Base-by-base conservation (phyloP, 176 grass and related monocot genomes). In the Chrysopogon serrulatus region DNA sequence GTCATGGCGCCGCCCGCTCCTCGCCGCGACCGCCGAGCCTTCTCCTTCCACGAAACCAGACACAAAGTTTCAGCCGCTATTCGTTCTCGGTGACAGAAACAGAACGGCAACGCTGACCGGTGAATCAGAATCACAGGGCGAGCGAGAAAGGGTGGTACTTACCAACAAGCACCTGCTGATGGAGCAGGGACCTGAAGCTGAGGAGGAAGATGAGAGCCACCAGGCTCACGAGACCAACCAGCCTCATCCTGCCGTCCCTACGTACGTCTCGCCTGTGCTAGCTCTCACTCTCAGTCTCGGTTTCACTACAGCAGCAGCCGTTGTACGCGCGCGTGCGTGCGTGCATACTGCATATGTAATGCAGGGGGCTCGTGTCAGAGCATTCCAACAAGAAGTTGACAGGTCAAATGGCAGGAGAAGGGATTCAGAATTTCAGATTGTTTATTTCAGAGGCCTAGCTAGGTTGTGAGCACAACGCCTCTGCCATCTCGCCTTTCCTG, bases 91-190 rank as follows among this genome's bases (percentile, higher is more conserved):
- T 57, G 8, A 26, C 23, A n/a, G 54, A 54, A 78, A 63, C 36
- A 37, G 10, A 42, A 10, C 13, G 64, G 27, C 51, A 33, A n/a
- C n/a, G 27, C 23, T 24, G 61, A 5, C 23, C 0, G 15, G 66
- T 45, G 33, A 71, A 78, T 5, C n/a, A 26, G n/a, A n/a, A 60
- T 41, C 42, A 28, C 19, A 41, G 65, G 10, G 62, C 31, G n/a
- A 59, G n/a, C n/a, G n/a, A n/a, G 11, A 61, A 45, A 15, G 12
- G 24, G 31, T 63, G 6, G 3, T 5, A 73, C 89, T 94, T 90
- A 95, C 93, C 93, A 48, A 74, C 85, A 61, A 84, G 72, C 40
- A 71, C 86, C 63, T 92, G 90, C 42, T 84, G 90, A 77, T 92
- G 87, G 85, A 92, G 78, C 61, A 92, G 73, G 43, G 82, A 86